These are phyloP conservation scores for Entomortierella lignicola DNA, from an alignment of 192 early-diverging fungal genomes.

Conservation along the genomic window DNA sequence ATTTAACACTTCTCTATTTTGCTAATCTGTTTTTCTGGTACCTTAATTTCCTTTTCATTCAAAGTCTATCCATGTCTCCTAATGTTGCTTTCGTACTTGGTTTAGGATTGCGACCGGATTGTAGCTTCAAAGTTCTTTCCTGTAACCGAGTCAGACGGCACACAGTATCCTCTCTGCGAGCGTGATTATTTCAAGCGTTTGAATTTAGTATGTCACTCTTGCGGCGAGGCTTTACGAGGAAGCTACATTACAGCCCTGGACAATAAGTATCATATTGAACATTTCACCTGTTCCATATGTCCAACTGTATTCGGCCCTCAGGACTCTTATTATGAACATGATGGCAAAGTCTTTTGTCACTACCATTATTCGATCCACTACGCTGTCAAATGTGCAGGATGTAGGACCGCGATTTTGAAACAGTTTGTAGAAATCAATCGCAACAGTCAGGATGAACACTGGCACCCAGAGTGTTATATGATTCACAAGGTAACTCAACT, in stretches of 20 bases:
- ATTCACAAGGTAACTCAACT: conserved; percentile 85
- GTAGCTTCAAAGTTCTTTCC: conserved; percentile 92
- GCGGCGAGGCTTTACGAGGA: conserved; percentile 87
- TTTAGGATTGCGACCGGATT: conserved; percentile 79
- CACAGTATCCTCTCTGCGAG: conserved; percentile 82
- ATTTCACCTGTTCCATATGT: conserved; percentile 96
- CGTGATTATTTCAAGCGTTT: conserved; percentile 87
- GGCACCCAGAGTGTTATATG: conserved; percentile 99
- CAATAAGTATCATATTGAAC: conserved; percentile 96
- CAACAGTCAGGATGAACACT: conserved; percentile 84
- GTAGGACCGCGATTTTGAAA: conserved; percentile 93
- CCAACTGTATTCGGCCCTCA: conserved; percentile 93
- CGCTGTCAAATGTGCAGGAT: conserved; percentile 94
- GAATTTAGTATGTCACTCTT: conserved; percentile 84
- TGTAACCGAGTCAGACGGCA: conserved; percentile 64
- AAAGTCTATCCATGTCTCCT: background rate
- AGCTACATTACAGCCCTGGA: conserved; percentile 93
- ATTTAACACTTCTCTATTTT: background rate
- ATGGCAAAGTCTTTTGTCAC: conserved; percentile 92
- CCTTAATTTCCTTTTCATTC: too few species aligned
- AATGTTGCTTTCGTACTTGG: background rate
- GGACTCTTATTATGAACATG: conserved; percentile 96
- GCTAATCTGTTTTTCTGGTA: too few species aligned
- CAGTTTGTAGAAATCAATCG: conserved; percentile 95
- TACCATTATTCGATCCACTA: conserved; percentile 93